Evolutionary conservation across 225 moss, liverwort and hornwort genomes (phyloP), one percentile per base, ranked within the genome.

Genomic region (Physcomitrium patens): DNA sequence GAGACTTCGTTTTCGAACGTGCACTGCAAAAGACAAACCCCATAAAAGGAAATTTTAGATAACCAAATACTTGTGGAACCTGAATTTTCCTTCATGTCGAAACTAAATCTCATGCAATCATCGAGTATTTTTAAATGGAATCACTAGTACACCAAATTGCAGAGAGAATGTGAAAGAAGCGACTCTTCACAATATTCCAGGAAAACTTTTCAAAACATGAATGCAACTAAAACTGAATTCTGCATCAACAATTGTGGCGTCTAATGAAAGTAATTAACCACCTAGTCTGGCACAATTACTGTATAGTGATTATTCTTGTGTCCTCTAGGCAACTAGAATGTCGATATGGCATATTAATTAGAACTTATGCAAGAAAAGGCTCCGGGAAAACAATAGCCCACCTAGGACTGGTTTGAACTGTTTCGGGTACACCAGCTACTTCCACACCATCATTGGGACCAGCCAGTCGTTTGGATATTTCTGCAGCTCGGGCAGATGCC

Each of bases 401-500:
- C 88, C 78, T 85, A 19, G 88, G 85, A 78, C 80, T 88, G 16
- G 75, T 75, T 79, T 79, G 84, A 45, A 41, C 86, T 24, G 77
- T 3, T 8, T 54, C 78, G 7, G 67, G 44, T 61, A 68, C 68
- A 12, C 8, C 65, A 70, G 65, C 67, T 83, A 77, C 78, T 82
- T 90, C 76, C 67, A 78, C 75, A 3, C 68, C 86, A 16, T 83
- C 94, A 49, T 84, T 88, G 12, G 87, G 83, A 52, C 93, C 90
- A 27, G 89, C 89, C 63, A 99, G 71, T 57, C 91, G 95, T 71
- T 92, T 95, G 78, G 93, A 93, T 20, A 99, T 99, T 82, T 99
- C 97, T 27, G 93, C 89, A 63, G 97, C 97, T 72, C 97, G 91
- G 31, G 91, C 90, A 43, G 94, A 89, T 77, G 97, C 97, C 95